These are phyloP conservation scores for Rhododendron williamsianum DNA, from an alignment of 148 eudicot genomes.

Conservation along the genomic window DNA sequence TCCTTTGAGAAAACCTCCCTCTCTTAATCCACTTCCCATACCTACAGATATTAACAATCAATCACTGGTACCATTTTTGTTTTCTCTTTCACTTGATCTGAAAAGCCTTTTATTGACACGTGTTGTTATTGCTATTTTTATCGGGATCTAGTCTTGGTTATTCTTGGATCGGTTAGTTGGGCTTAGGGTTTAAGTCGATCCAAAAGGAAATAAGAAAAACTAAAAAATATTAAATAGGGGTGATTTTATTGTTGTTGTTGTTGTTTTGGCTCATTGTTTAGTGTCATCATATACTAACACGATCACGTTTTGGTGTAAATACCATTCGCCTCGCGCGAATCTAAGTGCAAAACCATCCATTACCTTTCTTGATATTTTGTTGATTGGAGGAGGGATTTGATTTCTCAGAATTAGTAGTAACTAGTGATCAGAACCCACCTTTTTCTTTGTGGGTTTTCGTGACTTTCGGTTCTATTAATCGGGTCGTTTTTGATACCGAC, in stretches of 20 bases:
- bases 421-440: conserved; percentile 30
- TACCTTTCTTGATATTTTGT: conserved; percentile 32
- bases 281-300: conserved; percentile 11
- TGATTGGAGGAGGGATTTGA: conserved; percentile 23
- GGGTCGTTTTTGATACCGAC: conserved; percentile 22
- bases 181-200: conserved; percentile 17
- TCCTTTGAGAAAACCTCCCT: conserved; percentile 35
- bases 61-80: conserved; percentile 6
- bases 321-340: conserved; percentile 12
- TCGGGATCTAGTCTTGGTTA: conserved; percentile 32
- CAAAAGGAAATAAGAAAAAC: not conserved
- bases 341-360: conserved; percentile 12
- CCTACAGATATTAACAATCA: conserved; percentile 21
- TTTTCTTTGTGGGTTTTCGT: conserved; percentile 42
- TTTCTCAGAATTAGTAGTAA: not conserved
- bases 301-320: conserved; percentile 21
- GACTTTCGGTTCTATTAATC: conserved; percentile 19
- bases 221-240: not conserved
- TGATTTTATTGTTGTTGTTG: conserved; percentile 18
- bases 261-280: conserved; percentile 9
- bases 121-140: not conserved
- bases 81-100: conserved; percentile 21
- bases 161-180: conserved; percentile 31
- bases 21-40: conserved; percentile 3
- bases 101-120: conserved; percentile 4